phyloP scores from a whole-genome alignment of 345 rosid species.

The Mercurialis annua region DNA sequence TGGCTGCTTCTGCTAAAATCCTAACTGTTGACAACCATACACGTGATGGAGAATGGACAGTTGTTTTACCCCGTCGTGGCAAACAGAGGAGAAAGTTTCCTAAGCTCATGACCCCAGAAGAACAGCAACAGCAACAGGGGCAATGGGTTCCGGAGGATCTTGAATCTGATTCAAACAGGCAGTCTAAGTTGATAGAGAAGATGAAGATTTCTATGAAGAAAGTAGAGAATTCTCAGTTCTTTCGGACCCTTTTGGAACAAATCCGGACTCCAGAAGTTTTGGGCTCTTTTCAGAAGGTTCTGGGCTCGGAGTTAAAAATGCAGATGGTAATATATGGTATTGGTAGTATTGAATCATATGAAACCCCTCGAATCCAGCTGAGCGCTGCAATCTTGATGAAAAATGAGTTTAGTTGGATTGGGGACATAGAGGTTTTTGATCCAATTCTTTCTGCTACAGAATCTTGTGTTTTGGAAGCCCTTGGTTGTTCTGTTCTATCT shows the following conservation, averaged over 20 bases:
- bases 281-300: slow-evolving; percentile 39
- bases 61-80: slow-evolving; percentile 58
- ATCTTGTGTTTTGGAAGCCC: slow-evolving; percentile 47
- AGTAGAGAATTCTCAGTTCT: slow-evolving; percentile 59
- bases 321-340: slow-evolving; percentile 78
- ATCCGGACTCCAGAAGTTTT: slow-evolving; percentile 47
- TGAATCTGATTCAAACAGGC: slow-evolving; percentile 40
- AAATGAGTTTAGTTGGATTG: slow-evolving; percentile 66
- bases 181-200: slow-evolving; percentile 52
- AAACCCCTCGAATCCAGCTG: slow-evolving; percentile 71
- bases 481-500: slow-evolving; percentile 69
- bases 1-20: slow-evolving; percentile 46
- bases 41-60: slow-evolving; percentile 65
- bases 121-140: slow-evolving; percentile 41
- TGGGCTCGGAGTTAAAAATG: slow-evolving; percentile 52
- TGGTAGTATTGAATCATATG: slow-evolving; percentile 81
- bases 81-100: slow-evolving; percentile 36
- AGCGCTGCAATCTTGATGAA: slow-evolving; percentile 72
- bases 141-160: slow-evolving; percentile 48
- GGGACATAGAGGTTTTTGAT: slow-evolving; percentile 73
- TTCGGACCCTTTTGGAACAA: slow-evolving; percentile 49
- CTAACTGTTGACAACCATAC: slow-evolving; percentile 25
- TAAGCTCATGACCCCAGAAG: slow-evolving; percentile 25
- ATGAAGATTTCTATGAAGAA: slow-evolving; percentile 43
- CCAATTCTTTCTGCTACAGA: slow-evolving; percentile 76